Evolutionary conservation across 176 grass and related monocot species (phyloP).

Genomic region (Sorghum bicolor): Sorghum_bicolor_NCBIv3 NC_012879.2:59761001-59761500

Average conservation of each 20-base stretch:
- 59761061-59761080: not conserved
- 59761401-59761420: slow-evolving; percentile 56
- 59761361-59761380: slow-evolving; percentile 68
- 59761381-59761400: slow-evolving; percentile 65
- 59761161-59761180: slow-evolving; percentile 86
- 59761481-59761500: slow-evolving; percentile 47
- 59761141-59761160: slow-evolving; percentile 68
- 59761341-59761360: slow-evolving; percentile 64
- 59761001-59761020: slow-evolving; percentile 82
- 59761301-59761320: slow-evolving; percentile 31
- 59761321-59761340: slow-evolving; percentile 78
- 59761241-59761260: slow-evolving; percentile 57
- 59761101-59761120: slow-evolving; percentile 68
- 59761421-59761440: slow-evolving; percentile 84
- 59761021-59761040: slow-evolving; percentile 84
- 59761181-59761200: slow-evolving; percentile 44
- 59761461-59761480: slow-evolving; percentile 45
- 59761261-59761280: slow-evolving; percentile 79
- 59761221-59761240: slow-evolving; percentile 69
- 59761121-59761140: slow-evolving; percentile 52
- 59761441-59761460: slow-evolving; percentile 48
- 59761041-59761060: slow-evolving; percentile 36
- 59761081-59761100: slow-evolving; percentile 30
- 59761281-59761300: slow-evolving; percentile 39
- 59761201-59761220: slow-evolving; percentile 75